Conservation (phyloP, 1,284 basidiomycete species). For the Sporisorium reilianum region DNA sequence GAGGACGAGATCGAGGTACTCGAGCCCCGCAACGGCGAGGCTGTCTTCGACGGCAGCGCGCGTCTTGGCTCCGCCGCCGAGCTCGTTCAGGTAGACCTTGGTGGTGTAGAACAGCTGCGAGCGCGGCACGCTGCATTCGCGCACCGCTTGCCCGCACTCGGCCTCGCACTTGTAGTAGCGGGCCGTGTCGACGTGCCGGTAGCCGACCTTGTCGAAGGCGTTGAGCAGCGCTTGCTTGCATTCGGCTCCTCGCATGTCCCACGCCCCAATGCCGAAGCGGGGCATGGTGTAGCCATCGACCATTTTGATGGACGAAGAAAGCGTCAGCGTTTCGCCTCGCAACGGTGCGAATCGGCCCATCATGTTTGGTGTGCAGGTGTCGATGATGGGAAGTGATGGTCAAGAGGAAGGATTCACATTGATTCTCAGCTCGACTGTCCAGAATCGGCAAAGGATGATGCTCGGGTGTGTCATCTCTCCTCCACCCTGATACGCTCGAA, state of each 20-base stretch:
- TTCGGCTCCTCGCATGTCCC: constrained; percentile 44
- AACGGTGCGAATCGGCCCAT: constrained; percentile 30
- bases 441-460: too few species aligned
- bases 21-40: constrained; percentile 77
- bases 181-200: constrained; percentile 64
- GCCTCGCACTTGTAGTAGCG: constrained; percentile 77
- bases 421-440: too few species aligned
- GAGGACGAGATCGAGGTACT: constrained; percentile 74
- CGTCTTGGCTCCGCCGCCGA: constrained; percentile 69
- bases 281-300: constrained; percentile 44
- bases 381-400: constrained; percentile 1
- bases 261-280: constrained; percentile 51
- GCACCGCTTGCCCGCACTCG: constrained; percentile 84
- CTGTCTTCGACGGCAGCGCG: constrained; percentile 74
- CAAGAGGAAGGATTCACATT: neutral
- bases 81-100: constrained; percentile 73
- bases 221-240: constrained; percentile 31
- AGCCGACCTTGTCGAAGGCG: constrained; percentile 69
- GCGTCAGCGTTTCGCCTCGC: constrained; percentile 24
- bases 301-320: constrained; percentile 36
- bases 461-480: neutral
- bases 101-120: constrained; percentile 86
- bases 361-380: constrained; percentile 30
- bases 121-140: constrained; percentile 78
- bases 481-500: neutral